Evolutionary conservation across 306 rosid genomes (phyloP).

Genomic region (Prunus mume): DNA sequence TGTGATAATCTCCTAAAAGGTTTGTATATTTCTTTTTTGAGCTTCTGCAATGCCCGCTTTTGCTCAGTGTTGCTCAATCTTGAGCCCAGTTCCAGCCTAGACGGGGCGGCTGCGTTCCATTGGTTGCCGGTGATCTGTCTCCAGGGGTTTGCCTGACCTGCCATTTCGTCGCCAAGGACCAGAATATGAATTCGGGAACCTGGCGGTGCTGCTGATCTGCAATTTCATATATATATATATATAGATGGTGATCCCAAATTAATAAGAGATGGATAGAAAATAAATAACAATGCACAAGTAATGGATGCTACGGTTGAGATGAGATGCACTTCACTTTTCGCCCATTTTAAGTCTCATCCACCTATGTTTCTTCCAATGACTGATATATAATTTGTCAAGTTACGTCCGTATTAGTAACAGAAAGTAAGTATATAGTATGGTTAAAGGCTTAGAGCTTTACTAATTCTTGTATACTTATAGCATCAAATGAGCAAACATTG

Average conservation of each 20-base stretch:
- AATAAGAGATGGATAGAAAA: not conserved
- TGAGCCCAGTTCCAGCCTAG: conserved; percentile 21
- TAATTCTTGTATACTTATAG: too few relatives aligned
- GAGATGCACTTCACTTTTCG: not conserved
- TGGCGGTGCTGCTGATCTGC: conserved; percentile 38
- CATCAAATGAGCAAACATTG: not conserved
- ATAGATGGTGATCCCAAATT: not conserved
- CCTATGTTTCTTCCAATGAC: too few relatives aligned
- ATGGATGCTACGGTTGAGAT: not conserved
- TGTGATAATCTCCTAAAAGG: conserved; percentile 40
- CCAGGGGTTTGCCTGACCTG: conserved; percentile 30
- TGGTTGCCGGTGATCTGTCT: conserved; percentile 25
- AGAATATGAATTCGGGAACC: conserved; percentile 20
- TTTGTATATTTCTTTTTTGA: conserved; percentile 51
- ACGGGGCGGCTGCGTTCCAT: conserved; percentile 25
- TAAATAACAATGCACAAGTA: not conserved
- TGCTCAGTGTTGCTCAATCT: conserved; percentile 34
- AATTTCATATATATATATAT: not conserved
- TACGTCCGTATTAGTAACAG: too few relatives aligned
- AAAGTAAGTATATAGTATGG: too few relatives aligned
- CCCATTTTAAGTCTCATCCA: too few relatives aligned
- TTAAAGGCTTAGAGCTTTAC: too few relatives aligned
- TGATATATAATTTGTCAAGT: too few relatives aligned
- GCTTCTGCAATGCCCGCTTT: conserved; percentile 45
- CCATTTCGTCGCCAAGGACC: conserved; percentile 12